phyloP scores from a whole-genome alignment of 1,284 basidiomycete species.

The Puccinia coronata region DNA sequence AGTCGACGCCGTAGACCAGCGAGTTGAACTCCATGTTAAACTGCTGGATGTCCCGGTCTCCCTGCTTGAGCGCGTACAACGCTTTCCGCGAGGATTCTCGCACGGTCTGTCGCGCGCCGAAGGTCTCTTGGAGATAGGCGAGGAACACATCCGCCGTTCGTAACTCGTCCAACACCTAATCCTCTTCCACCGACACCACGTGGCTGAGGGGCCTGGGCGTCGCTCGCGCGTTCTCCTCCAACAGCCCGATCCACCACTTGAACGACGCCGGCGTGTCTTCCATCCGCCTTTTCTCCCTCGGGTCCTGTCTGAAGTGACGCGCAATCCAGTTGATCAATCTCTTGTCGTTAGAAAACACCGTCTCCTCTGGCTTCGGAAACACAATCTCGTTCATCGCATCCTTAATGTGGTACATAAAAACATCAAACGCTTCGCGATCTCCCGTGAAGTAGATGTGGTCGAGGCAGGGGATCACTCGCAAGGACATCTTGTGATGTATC shows the following conservation, averaged over 20 bases:
- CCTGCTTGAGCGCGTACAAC: background rate
- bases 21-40: background rate
- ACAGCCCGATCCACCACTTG: conserved; percentile 2
- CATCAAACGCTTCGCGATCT: too few relatives aligned
- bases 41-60: background rate
- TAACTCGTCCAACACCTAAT: background rate
- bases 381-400: too few relatives aligned
- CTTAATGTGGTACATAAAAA: too few relatives aligned
- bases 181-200: background rate
- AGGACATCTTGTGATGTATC: too few relatives aligned
- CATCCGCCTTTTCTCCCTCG: background rate
- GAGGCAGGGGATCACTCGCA: too few relatives aligned
- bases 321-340: background rate
- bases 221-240: background rate
- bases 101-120: background rate
- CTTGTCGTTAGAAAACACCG: background rate
- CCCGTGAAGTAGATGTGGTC: too few relatives aligned
- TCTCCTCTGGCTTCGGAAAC: too few relatives aligned
- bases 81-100: background rate
- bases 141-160: background rate
- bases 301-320: background rate
- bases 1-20: background rate
- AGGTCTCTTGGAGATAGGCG: background rate
- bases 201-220: background rate
- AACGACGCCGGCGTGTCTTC: background rate